Base-by-base conservation (phyloP, 257 asterid genomes). In the Forsythia suspensa region DNA sequence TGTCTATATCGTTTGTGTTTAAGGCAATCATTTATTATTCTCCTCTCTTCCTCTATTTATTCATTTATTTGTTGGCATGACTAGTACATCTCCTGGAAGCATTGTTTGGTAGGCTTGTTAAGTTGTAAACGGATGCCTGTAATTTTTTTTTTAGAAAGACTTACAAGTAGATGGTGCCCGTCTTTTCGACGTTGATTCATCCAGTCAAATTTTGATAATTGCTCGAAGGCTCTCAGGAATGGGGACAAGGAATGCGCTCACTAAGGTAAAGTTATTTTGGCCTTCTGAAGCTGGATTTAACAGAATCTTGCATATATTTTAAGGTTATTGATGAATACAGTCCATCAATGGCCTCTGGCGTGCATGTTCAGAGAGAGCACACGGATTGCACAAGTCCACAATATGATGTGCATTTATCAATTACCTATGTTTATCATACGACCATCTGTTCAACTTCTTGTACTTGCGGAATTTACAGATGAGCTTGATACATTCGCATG, bases 111-210 rank as follows among this genome's bases (percentile, higher is more conserved):
- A 21, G 70, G 70, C 11, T 67, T 43, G 11, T 73, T 46, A 76
- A 52, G 73, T 36, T 51, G 38, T 79, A 52, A 80, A 79, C 39
- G 42, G 40, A 66, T 63, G 72, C n/a, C 43, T 81, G 24, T 43
- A 61, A 38, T 75, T 73, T 82, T 63, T 82, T 63, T 82, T 85
- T 81, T 80, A 96, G 99, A 76, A 80, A 71, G 92, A 88, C 52
- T 82, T 89, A 80, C 91, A 79, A 83, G 85, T 94, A 55, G 91
- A 86, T 80, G 97, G 95, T 73, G 98, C 96, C 46, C 94, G 98
- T 48, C 85, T 96, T 71, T 94, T 96, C 79, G 97, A 89, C 82
- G 80, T 94, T 76, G 97, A 94, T 86, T 68, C 85, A 81, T 79
- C 74, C 71, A 78, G 87, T 82, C 85, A 94, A 74, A 71, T 72